Evolutionary conservation across 2,329 filamentous ascomycete species (phyloP).

Genomic region (Xylaria sp.): DNA sequence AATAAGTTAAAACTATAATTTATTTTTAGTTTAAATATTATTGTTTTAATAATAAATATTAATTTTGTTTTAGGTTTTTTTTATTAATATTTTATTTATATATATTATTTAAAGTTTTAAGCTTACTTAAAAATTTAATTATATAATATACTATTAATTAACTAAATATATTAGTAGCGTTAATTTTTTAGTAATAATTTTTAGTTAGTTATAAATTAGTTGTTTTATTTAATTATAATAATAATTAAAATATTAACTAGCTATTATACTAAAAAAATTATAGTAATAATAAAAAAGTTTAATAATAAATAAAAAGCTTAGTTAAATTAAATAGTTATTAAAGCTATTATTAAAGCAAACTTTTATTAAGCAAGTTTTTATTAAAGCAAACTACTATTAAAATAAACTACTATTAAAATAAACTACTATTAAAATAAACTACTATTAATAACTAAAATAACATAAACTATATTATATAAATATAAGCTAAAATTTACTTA

Average conservation of each 20-base stretch:
- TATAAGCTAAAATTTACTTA: not conserved
- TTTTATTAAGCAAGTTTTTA: not conserved
- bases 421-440: not conserved
- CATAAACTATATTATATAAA: no score
- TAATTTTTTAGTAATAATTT: not conserved
- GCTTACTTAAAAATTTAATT: not conserved
- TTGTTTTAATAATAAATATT: not conserved
- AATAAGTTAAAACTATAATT: not conserved
- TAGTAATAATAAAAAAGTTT: not conserved
- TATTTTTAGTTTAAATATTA: not conserved
- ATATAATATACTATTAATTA: not conserved
- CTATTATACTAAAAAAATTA: not conserved
- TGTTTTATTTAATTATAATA: not conserved
- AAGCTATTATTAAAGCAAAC: not conserved
- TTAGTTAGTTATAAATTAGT: not conserved
- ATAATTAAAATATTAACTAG: not conserved
- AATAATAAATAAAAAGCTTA: not conserved
- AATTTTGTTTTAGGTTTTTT: not conserved
- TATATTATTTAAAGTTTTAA: not conserved
- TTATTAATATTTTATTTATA: not conserved
- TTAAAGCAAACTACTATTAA: no score
- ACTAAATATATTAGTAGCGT: not conserved
- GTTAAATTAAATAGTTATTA: not conserved
- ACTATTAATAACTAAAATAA: no score
- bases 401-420: not conserved